phyloP scores from a whole-genome alignment of 2,329 filamentous ascomycete species.

The Colletotrichum camelliae region DNA sequence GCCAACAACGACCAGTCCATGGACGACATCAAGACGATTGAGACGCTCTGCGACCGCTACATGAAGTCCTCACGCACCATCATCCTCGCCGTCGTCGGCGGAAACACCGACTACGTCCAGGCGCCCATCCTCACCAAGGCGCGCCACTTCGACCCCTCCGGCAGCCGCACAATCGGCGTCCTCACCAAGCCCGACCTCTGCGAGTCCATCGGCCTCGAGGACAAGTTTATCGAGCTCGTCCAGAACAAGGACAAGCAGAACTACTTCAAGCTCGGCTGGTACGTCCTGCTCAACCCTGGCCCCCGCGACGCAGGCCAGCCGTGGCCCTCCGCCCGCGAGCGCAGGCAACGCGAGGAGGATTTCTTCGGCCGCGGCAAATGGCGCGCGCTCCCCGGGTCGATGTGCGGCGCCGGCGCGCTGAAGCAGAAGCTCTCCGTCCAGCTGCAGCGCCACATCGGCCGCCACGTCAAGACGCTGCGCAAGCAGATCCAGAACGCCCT shows the following conservation, averaged over 20 bases:
- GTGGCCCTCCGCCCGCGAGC: slow-evolving; percentile 48
- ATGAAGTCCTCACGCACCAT: slow-evolving; percentile 62
- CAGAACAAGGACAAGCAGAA: slow-evolving; percentile 56
- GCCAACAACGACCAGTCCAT: slow-evolving; percentile 58
- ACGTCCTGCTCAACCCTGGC: slow-evolving; percentile 55
- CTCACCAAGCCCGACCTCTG: slow-evolving; percentile 59
- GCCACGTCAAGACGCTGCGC: slow-evolving; percentile 55
- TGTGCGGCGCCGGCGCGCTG: slow-evolving; percentile 52
- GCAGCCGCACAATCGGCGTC: slow-evolving; percentile 55
- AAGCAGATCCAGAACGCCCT: slow-evolving; percentile 56
- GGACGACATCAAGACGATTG: slow-evolving; percentile 58
- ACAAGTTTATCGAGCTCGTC: slow-evolving; percentile 60
- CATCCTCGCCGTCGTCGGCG: slow-evolving; percentile 60
- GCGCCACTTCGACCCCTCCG: slow-evolving; percentile 54
- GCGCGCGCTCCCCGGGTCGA: slow-evolving; percentile 49
- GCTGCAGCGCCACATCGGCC: slow-evolving; percentile 57
- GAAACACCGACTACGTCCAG: slow-evolving; percentile 60
- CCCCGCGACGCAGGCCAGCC: slow-evolving; percentile 46
- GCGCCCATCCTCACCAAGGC: slow-evolving; percentile 57
- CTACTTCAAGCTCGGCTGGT: slow-evolving; percentile 58
- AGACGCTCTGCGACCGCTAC: slow-evolving; percentile 56
- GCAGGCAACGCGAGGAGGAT: slow-evolving; percentile 47
- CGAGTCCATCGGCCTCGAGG: slow-evolving; percentile 56
- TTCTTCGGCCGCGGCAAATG: slow-evolving; percentile 57
- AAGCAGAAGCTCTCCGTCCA: slow-evolving; percentile 55